Percentiles rank a stretch among this genome's conserved stretches.
Evolutionary conservation across 2,329 filamentous ascomycete genomes (phyloP).

Genomic region (Trichoderma guizhouense): DNA sequence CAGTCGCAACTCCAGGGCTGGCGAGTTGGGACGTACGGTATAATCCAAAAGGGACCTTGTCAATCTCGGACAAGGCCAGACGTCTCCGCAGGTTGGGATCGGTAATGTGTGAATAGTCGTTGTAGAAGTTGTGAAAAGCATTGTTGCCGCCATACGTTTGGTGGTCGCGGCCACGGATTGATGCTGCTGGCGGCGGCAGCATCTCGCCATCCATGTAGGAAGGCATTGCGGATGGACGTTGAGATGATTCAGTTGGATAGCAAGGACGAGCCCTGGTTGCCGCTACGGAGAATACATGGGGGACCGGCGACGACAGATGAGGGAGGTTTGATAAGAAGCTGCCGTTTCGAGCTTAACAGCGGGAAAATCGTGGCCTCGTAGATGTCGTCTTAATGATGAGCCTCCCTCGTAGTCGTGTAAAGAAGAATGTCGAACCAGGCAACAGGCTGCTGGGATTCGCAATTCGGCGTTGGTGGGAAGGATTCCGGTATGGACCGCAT

Average conservation of each 20-base stretch:
- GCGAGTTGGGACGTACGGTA: constrained; percentile 47
- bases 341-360: not conserved
- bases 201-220: constrained; percentile 37
- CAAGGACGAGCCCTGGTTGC: constrained; percentile 20
- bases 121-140: constrained; percentile 72
- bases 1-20: not conserved
- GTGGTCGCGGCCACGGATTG: constrained; percentile 27
- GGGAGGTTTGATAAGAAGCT: not conserved
- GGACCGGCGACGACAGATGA: not conserved
- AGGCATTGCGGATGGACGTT: constrained; percentile 27
- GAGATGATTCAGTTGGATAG: not conserved
- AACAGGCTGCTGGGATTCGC: not conserved
- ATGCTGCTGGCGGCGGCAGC: constrained; percentile 41
- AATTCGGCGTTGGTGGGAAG: not conserved
- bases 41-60: constrained; percentile 73
- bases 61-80: constrained; percentile 73
- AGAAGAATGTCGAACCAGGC: not conserved
- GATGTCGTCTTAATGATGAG: not conserved
- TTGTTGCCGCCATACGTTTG: constrained; percentile 61
- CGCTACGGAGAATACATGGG: constrained; percentile 19
- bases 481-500: not conserved
- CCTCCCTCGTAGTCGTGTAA: not conserved
- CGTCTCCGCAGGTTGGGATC: constrained; percentile 76
- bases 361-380: not conserved
- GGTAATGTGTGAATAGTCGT: constrained; percentile 61